A percentile compares a stretch with the other conserved stretches of the same genome.
Conservation (phyloP, 768 basidiomycete genomes). For the Trametes coccinea region DNA sequence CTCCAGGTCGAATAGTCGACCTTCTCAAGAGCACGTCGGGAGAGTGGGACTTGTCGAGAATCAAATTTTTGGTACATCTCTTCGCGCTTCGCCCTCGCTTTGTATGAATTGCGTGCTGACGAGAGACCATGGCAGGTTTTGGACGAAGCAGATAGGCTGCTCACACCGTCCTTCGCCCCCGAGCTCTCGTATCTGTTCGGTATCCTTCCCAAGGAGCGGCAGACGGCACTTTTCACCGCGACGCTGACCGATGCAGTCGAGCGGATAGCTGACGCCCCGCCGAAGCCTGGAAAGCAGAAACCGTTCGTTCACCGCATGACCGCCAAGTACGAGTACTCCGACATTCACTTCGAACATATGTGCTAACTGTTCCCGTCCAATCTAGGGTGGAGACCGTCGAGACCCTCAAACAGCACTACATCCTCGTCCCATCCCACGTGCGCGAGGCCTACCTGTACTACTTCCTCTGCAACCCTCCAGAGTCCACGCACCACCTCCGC, state of each 20-base stretch:
- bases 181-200: slow-evolving; percentile 80
- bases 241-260: slow-evolving; percentile 90
- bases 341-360: not conserved
- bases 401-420: slow-evolving; percentile 83
- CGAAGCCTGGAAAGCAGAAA: slow-evolving; percentile 78
- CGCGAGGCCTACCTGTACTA: slow-evolving; percentile 91
- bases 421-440: slow-evolving; percentile 93
- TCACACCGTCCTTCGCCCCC: slow-evolving; percentile 85
- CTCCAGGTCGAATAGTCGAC: slow-evolving; percentile 93
- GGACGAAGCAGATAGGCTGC: slow-evolving; percentile 93
- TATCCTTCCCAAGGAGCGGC: slow-evolving; percentile 79
- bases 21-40: slow-evolving; percentile 73
- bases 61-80: slow-evolving; percentile 76
- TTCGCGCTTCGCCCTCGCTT: not conserved
- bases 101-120: not conserved
- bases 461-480: slow-evolving; percentile 86
- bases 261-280: slow-evolving; percentile 66
- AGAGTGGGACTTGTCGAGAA: slow-evolving; percentile 82
- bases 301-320: slow-evolving; percentile 85
- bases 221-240: slow-evolving; percentile 96
- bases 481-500: slow-evolving; percentile 67
- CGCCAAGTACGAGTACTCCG: slow-evolving; percentile 53
- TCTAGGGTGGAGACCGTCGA: slow-evolving; percentile 85
- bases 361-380: slow-evolving; percentile 1
- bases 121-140: slow-evolving; percentile 58